Percentiles rank a stretch among this genome's conserved stretches.
Evolutionary conservation across 345 rosid genomes (phyloP).

Genomic region (Microthlaspi erraticum): DNA sequence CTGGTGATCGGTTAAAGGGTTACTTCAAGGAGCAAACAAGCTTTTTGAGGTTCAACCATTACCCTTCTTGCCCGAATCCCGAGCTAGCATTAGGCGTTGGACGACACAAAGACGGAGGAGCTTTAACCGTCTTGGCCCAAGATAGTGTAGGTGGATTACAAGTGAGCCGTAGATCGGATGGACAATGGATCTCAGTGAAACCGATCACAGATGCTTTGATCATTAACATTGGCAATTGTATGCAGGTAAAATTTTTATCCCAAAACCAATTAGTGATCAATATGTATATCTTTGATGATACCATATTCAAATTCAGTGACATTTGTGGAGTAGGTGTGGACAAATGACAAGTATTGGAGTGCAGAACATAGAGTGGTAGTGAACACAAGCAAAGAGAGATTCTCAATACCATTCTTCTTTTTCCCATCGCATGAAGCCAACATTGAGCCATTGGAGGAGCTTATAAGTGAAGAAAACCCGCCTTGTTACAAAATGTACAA

Average conservation of each 20-base stretch:
- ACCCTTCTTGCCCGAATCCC: constrained; percentile 83
- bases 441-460: constrained; percentile 68
- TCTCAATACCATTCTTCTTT: constrained; percentile 69
- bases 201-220: constrained; percentile 63
- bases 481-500: constrained; percentile 60
- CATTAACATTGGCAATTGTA: constrained; percentile 71
- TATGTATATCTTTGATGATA: neutral
- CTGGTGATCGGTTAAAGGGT: constrained; percentile 51
- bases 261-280: neutral
- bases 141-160: constrained; percentile 87
- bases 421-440: constrained; percentile 53
- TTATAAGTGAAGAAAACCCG: constrained; percentile 49
- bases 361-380: constrained; percentile 76
- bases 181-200: constrained; percentile 70
- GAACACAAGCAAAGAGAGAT: constrained; percentile 64
- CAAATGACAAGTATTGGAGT: constrained; percentile 68
- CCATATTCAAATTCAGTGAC: neutral
- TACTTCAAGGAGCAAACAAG: constrained; percentile 71
- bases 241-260: constrained; percentile 67
- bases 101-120: constrained; percentile 80
- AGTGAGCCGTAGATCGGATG: constrained; percentile 69
- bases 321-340: constrained; percentile 62
- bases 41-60: constrained; percentile 68
- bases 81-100: constrained; percentile 90
- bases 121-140: constrained; percentile 73